These are phyloP conservation scores for Zymoseptoria tritici DNA, from an alignment of 2,329 filamentous ascomycete genomes.

Conservation along the genomic window DNA sequence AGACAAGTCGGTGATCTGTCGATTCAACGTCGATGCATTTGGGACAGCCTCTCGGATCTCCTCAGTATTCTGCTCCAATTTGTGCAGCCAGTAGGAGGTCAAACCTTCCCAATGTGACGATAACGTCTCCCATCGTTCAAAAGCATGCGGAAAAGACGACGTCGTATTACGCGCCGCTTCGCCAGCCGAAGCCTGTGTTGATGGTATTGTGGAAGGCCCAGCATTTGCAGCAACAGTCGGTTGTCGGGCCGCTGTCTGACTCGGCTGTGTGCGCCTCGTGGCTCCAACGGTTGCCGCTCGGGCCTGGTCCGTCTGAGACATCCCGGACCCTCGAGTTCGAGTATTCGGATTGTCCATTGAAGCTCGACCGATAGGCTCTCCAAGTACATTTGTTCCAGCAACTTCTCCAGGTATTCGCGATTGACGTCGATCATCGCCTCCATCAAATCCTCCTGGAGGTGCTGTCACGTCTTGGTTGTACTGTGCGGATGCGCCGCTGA, in stretches of 20 bases:
- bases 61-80: constrained; percentile 81
- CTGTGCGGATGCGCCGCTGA: constrained; percentile 22
- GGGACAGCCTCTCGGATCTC: constrained; percentile 71
- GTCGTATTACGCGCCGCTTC: constrained; percentile 25
- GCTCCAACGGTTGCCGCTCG: constrained; percentile 16
- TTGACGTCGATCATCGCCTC: constrained; percentile 10
- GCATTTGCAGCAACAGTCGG: constrained; percentile 12
- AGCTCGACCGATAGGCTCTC: constrained; percentile 27
- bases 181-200: constrained; percentile 9
- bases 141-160: constrained; percentile 87
- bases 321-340: constrained; percentile 16
- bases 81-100: constrained; percentile 93
- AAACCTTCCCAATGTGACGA: constrained; percentile 98
- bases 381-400: constrained; percentile 26
- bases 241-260: constrained; percentile 20
- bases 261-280: constrained; percentile 18
- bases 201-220: constrained; percentile 12
- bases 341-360: constrained; percentile 14
- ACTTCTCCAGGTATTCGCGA: constrained; percentile 23
- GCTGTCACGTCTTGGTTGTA: constrained; percentile 22
- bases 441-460: constrained; percentile 19
- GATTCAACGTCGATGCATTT: constrained; percentile 76
- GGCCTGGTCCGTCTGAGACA: constrained; percentile 20
- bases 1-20: constrained; percentile 94
- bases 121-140: constrained; percentile 93